phyloP scores from a whole-genome alignment of 208 protist genomes.

The Phytomonas sp. region DNA sequence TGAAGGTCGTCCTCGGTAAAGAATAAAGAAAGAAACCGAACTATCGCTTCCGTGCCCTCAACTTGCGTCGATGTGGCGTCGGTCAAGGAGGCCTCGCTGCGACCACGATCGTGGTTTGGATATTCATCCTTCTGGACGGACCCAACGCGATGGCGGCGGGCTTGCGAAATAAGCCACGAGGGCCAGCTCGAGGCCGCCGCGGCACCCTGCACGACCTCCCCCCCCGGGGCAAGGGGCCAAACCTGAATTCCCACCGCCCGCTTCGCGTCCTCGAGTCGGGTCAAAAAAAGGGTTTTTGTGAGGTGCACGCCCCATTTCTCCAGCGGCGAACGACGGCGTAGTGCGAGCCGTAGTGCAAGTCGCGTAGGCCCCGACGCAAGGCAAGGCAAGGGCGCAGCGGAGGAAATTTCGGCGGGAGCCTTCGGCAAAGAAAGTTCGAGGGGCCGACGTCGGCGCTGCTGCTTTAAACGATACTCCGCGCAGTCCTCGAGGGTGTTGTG shows the following conservation, averaged over 20 bases:
- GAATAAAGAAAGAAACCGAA: too few relatives aligned
- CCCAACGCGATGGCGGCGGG: too few relatives aligned
- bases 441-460: not conserved
- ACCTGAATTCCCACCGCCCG: constrained; percentile 15
- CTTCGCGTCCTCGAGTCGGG: constrained; percentile 35
- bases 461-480: constrained; percentile 74
- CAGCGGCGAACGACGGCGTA: constrained; percentile 36
- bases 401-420: not conserved
- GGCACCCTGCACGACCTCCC: not conserved
- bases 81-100: too few relatives aligned
- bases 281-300: constrained; percentile 35
- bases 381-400: not conserved
- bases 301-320: constrained; percentile 67
- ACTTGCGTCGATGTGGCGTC: constrained; percentile 1
- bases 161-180: constrained; percentile 9
- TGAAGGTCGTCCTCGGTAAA: too few relatives aligned
- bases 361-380: not conserved
- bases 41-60: not conserved
- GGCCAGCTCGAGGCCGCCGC: constrained; percentile 15
- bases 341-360: constrained; percentile 27
- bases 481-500: constrained; percentile 63
- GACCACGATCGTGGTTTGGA: too few relatives aligned
- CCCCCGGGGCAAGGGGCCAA: constrained; percentile 9
- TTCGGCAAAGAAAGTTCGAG: too few relatives aligned
- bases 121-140: too few relatives aligned